Evolutionary conservation across 495 filamentous ascomycete species (phyloP).

Genomic region (Chaetomium fimeti): DNA sequence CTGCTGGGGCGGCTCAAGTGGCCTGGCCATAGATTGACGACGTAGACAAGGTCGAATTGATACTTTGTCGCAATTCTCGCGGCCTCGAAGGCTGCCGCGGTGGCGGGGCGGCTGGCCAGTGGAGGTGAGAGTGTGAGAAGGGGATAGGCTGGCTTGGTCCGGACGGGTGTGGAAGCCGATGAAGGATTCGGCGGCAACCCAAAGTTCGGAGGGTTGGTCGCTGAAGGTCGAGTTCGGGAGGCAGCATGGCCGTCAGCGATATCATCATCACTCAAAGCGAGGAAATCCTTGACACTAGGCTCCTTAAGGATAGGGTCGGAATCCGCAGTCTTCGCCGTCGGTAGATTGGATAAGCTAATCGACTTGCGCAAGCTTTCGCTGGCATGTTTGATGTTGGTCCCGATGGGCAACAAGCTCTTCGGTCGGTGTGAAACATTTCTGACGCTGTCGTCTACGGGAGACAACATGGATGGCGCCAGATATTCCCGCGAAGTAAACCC

Average conservation of each 20-base stretch:
- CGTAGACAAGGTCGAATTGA: constrained; percentile 45
- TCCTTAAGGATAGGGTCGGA: constrained; percentile 34
- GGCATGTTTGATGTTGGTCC: background rate
- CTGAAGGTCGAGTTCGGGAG: constrained; percentile 4
- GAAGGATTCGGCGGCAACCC: constrained; percentile 26
- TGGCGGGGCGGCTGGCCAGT: constrained; percentile 33
- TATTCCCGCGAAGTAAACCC: constrained; percentile 3
- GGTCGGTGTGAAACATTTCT: constrained; percentile 3
- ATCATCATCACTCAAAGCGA: constrained; percentile 47
- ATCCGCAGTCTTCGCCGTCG: constrained; percentile 11
- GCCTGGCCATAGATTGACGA: constrained; percentile 47
- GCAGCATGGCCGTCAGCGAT: constrained; percentile 39
- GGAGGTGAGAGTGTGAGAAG: constrained; percentile 34
- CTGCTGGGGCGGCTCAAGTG: constrained; percentile 23
- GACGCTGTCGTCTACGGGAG: constrained; percentile 15
- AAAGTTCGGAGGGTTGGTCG: background rate
- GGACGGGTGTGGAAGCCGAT: background rate
- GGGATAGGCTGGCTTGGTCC: background rate
- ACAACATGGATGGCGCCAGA: constrained; percentile 26
- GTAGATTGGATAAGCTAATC: constrained; percentile 27
- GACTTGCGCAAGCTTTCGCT: constrained; percentile 24
- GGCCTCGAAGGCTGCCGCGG: constrained; percentile 42
- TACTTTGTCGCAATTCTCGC: constrained; percentile 43
- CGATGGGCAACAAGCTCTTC: constrained; percentile 15
- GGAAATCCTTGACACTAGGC: constrained; percentile 48